phyloP scores from a whole-genome alignment of 2,329 filamentous ascomycete species.

The Arachnomyces sp. region DNA sequence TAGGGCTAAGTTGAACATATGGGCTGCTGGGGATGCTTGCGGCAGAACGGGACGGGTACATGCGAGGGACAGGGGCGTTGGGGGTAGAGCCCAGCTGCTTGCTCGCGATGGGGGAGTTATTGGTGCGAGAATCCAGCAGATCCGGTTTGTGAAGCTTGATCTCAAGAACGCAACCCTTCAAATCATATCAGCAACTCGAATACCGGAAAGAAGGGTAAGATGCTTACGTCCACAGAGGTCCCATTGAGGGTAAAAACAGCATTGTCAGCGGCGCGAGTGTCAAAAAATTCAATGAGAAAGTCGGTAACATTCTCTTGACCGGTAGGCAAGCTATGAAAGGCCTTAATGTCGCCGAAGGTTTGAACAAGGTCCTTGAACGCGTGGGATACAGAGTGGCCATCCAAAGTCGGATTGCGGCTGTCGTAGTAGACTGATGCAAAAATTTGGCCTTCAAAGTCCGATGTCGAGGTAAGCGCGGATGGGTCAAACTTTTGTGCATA shows the following conservation, averaged over 20 bases:
- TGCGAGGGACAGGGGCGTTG: slow-evolving; percentile 12
- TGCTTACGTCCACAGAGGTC: slow-evolving; percentile 27
- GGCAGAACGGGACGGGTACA: slow-evolving; percentile 11
- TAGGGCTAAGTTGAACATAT: slow-evolving; percentile 30
- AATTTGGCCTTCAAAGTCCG: slow-evolving; percentile 50
- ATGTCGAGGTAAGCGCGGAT: slow-evolving; percentile 19
- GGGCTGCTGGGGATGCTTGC: slow-evolving; percentile 8
- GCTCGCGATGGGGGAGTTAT: slow-evolving; percentile 9
- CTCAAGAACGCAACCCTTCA: slow-evolving; percentile 24
- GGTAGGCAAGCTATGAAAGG: slow-evolving; percentile 22
- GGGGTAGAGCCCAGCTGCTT: slow-evolving; percentile 13
- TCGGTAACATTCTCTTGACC: slow-evolving; percentile 24
- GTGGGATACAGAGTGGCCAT: slow-evolving; percentile 35
- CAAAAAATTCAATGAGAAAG: slow-evolving; percentile 34
- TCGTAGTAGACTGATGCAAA: slow-evolving; percentile 42
- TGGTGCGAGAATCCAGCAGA: slow-evolving; percentile 13
- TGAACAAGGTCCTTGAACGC: slow-evolving; percentile 35
- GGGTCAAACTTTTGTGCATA: slow-evolving; percentile 33
- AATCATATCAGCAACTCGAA: background rate
- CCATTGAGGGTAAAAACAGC: slow-evolving; percentile 29
- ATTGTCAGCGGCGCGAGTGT: slow-evolving; percentile 29
- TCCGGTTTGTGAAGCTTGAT: slow-evolving; percentile 25
- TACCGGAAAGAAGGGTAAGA: background rate
- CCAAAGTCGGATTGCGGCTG: slow-evolving; percentile 19
- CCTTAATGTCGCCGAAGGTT: slow-evolving; percentile 32